These are phyloP conservation scores for Diutina rugosa DNA, from an alignment of 1,139 yeast species.

Conservation along the genomic window DNA sequence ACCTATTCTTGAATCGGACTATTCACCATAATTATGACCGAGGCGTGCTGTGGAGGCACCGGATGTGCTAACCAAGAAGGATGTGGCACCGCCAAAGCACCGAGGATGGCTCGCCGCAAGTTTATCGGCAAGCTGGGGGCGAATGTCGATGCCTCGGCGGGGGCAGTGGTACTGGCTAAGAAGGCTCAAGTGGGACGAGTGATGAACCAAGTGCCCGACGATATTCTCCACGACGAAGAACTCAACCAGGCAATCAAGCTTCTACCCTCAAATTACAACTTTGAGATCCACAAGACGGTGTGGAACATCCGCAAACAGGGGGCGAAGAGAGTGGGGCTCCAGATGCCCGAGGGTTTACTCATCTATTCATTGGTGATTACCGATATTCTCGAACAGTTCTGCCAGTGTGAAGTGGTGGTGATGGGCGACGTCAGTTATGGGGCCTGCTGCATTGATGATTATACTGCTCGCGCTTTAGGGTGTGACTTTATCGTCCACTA, in stretches of 20 bases:
- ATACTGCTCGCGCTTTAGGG: constrained; percentile 80
- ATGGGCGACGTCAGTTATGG: constrained; percentile 99
- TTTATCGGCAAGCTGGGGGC: background rate
- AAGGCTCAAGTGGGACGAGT: constrained; percentile 36
- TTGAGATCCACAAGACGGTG: constrained; percentile 89
- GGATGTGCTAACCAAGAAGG: background rate
- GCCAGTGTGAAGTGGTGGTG: constrained; percentile 74
- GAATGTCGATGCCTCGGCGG: background rate
- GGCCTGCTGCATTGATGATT: constrained; percentile 97
- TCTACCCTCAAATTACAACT: constrained; percentile 83
- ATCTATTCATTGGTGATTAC: constrained; percentile 78
- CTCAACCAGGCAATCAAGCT: constrained; percentile 69
- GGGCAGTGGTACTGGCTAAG: constrained; percentile 5
- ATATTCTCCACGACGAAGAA: constrained; percentile 66
- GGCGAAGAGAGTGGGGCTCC: constrained; percentile 76
- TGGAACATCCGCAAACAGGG: constrained; percentile 74
- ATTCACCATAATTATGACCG: background rate
- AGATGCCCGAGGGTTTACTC: constrained; percentile 94
- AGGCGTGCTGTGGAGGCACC: background rate
- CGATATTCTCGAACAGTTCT: constrained; percentile 86
- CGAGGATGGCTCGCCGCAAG: background rate
- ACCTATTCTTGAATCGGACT: background rate
- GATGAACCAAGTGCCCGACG: constrained; percentile 83
- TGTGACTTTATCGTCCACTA: constrained; percentile 94
- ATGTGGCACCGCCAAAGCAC: background rate